phyloP scores from a whole-genome alignment of 2,329 filamentous ascomycete genomes.

The Fusarium foetens region DNA sequence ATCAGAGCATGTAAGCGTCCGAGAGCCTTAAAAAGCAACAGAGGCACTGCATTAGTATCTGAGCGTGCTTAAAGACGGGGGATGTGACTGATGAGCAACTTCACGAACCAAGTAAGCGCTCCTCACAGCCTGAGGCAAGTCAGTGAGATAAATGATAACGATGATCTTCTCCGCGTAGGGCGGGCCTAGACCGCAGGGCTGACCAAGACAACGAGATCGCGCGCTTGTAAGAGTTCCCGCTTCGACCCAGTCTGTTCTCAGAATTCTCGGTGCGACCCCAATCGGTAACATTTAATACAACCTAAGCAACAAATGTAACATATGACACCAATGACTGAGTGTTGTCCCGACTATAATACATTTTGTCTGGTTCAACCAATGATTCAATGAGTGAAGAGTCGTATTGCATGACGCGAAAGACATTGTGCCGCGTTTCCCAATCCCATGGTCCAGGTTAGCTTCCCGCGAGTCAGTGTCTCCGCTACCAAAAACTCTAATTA shows the following conservation, averaged over 20 bases:
- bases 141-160: not conserved
- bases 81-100: not conserved
- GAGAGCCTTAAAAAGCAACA: not conserved
- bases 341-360: fast-evolving
- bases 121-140: not conserved
- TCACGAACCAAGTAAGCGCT: not conserved
- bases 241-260: not conserved
- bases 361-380: fast-evolving
- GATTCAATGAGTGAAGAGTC: fast-evolving
- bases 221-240: not conserved
- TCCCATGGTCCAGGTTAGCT: not conserved
- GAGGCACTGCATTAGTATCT: not conserved
- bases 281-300: not conserved
- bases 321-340: fast-evolving
- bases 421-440: not conserved
- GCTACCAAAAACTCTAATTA: not conserved
- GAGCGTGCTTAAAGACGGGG: not conserved
- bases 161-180: not conserved
- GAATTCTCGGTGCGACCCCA: not conserved
- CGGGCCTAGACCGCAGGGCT: not conserved
- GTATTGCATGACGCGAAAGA: fast-evolving
- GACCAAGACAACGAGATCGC: not conserved
- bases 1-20: not conserved
- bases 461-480: not conserved
- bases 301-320: fast-evolving